phyloP scores from a whole-genome alignment of 2,329 filamentous ascomycete genomes.

The Proliferodiscus dingleyae region DNA sequence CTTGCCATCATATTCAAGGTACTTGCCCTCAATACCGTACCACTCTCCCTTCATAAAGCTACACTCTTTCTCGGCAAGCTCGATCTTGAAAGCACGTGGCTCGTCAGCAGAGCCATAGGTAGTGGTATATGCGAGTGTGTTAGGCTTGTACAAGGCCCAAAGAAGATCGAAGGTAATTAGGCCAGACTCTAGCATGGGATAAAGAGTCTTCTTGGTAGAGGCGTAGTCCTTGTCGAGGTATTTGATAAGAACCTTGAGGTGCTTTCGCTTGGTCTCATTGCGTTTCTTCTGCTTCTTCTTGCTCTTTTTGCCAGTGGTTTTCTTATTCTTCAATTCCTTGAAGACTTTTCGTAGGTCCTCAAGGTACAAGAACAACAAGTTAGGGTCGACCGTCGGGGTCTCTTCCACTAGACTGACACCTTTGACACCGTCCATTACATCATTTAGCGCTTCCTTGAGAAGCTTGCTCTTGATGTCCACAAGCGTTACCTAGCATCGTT shows the following conservation, averaged over 20 bases:
- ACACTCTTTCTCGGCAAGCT: conserved; percentile 65
- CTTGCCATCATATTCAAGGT: conserved; percentile 86
- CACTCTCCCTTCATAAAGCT: conserved; percentile 68
- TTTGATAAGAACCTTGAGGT: conserved; percentile 67
- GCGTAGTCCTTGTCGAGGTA: conserved; percentile 81
- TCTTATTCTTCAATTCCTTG: conserved; percentile 59
- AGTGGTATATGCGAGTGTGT: conserved; percentile 70
- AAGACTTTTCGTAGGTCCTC: conserved; percentile 65
- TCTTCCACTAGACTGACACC: conserved; percentile 77
- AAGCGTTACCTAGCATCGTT: conserved; percentile 44
- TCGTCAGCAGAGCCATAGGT: conserved; percentile 75
- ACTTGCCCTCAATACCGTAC: conserved; percentile 72
- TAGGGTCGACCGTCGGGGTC: conserved; percentile 66
- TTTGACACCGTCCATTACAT: conserved; percentile 71
- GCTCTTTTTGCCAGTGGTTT: conserved; percentile 45
- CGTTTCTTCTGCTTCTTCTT: conserved; percentile 58
- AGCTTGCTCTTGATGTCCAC: conserved; percentile 84
- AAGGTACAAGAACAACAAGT: conserved; percentile 68
- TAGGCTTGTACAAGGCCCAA: conserved; percentile 86
- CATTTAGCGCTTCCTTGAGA: conserved; percentile 64
- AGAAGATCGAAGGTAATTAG: conserved; percentile 85
- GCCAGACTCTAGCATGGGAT: conserved; percentile 74
- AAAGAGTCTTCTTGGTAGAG: conserved; percentile 71
- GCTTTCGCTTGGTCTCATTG: conserved; percentile 52
- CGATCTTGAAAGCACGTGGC: conserved; percentile 77